phyloP scores from a whole-genome alignment of 352 stramenopile genomes.

The Phytophthora multivora region DNA sequence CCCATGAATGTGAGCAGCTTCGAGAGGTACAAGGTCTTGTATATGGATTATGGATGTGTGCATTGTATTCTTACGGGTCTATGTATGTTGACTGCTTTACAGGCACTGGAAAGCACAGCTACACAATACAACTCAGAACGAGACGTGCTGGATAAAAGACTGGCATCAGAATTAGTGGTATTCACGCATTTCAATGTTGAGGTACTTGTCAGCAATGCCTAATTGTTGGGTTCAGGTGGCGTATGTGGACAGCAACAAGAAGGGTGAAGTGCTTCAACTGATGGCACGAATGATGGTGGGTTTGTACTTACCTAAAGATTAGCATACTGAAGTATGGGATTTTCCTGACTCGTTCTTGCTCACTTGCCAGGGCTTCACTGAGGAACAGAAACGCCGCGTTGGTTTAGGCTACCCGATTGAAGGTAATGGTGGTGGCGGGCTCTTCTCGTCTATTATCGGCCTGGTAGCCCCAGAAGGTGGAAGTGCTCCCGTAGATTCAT shows the following conservation, averaged over 20 bases:
- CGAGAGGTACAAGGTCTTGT: slow-evolving; percentile 46
- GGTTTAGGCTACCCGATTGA: slow-evolving; percentile 55
- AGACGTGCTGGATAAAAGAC: slow-evolving; percentile 70
- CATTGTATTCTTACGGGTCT: not conserved
- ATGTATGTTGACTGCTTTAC: not conserved
- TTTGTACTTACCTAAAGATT: not conserved
- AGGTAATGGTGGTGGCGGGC: slow-evolving; percentile 63
- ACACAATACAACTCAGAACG: slow-evolving; percentile 59
- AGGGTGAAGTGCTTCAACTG: slow-evolving; percentile 68
- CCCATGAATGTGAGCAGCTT: slow-evolving; percentile 70
- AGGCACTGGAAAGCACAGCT: slow-evolving; percentile 66
- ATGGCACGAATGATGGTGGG: slow-evolving; percentile 80
- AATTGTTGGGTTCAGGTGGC: slow-evolving; percentile 42
- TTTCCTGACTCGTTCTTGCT: not conserved
- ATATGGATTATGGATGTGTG: not conserved
- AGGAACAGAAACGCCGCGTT: slow-evolving; percentile 72
- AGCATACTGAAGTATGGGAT: not conserved
- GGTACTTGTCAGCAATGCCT: not conserved
- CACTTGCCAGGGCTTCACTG: slow-evolving; percentile 50
- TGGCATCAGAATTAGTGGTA: slow-evolving; percentile 76
- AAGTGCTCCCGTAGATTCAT: slow-evolving; percentile 15
- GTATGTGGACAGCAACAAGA: slow-evolving; percentile 76
- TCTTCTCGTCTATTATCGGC: slow-evolving; percentile 72
- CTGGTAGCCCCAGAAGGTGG: slow-evolving; percentile 40
- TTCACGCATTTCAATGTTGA: not conserved